Conservation (phyloP, 352 stramenopile genomes). For the Phytophthora palmivora region DNA sequence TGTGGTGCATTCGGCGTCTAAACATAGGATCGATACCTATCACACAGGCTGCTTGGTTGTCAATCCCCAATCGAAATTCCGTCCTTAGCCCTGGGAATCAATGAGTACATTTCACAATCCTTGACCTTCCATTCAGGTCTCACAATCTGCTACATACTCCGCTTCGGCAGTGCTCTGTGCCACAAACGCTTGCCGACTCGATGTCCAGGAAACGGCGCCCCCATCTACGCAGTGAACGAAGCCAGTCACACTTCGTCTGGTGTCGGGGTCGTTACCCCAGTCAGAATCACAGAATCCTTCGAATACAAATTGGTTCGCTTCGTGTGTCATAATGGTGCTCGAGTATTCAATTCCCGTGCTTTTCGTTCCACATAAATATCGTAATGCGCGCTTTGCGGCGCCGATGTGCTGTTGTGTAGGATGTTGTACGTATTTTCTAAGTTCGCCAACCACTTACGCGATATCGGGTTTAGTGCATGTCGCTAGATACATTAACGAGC, state of each 20-base stretch:
- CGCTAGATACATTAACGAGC: slow-evolving; percentile 38
- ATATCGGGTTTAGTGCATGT: slow-evolving; percentile 33
- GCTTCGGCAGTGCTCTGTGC: slow-evolving; percentile 24
- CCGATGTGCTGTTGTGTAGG: too few species aligned
- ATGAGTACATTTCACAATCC: slow-evolving; percentile 12
- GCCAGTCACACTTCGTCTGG: slow-evolving; percentile 10
- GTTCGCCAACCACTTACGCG: slow-evolving; percentile 26
- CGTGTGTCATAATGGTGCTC: neutral
- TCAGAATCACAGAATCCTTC: slow-evolving; percentile 19
- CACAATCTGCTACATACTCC: slow-evolving; percentile 23
- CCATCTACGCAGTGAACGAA: slow-evolving; percentile 12
- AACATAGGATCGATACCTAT: slow-evolving; percentile 18
- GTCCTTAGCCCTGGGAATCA: slow-evolving; percentile 2
- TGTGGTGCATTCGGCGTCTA: too few species aligned
- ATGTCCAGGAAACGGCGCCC: slow-evolving; percentile 2
- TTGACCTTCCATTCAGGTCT: slow-evolving; percentile 9
- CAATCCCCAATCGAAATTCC: slow-evolving; percentile 12
- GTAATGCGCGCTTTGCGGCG: neutral
- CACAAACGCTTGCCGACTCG: slow-evolving; percentile 18
- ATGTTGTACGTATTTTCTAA: slow-evolving; percentile 29
- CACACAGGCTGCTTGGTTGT: slow-evolving; percentile 25
- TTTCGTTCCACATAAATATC: slow-evolving; percentile 4
- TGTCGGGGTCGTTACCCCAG: slow-evolving; percentile 20
- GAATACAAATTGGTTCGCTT: neutral
- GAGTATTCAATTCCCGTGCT: slow-evolving; percentile 2